Conservation (phyloP, 2,329 filamentous ascomycete genomes). For the Raffaelea ambrosiae region DNA sequence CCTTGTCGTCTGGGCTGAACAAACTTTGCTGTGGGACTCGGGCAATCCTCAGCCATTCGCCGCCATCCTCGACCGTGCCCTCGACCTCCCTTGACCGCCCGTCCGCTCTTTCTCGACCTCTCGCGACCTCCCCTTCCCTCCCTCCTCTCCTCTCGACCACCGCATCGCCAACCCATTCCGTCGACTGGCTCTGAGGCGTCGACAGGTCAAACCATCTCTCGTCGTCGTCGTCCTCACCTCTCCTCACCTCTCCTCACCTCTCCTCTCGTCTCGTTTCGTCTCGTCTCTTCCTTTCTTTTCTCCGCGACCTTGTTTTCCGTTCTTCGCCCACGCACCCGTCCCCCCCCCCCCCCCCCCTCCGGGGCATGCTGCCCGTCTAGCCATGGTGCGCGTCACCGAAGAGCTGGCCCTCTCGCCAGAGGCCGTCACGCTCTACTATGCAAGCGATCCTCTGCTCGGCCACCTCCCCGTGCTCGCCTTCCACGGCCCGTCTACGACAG, state of each 20-base stretch:
- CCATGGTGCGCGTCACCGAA: constrained; percentile 80
- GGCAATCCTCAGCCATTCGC: no score
- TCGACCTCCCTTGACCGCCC: no score
- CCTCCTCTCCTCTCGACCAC: not conserved
- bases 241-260: no score
- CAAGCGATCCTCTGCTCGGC: constrained; percentile 74
- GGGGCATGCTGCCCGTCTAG: constrained; percentile 31
- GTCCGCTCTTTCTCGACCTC: not conserved
- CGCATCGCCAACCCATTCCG: not conserved
- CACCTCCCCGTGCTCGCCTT: constrained; percentile 81
- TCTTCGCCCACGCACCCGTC: not conserved
- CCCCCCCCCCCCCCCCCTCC: constrained; percentile 12
- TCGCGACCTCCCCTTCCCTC: not conserved
- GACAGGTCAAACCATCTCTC: no score
- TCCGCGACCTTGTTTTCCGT: no score
- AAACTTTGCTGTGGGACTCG: not conserved
- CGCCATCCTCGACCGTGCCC: no score
- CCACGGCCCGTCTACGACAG: constrained; percentile 82
- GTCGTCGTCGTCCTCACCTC: no score
- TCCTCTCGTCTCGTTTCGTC: no score
- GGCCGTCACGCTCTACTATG: constrained; percentile 79
- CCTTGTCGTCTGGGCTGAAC: not conserved
- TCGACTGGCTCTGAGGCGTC: not conserved
- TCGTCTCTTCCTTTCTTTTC: no score
- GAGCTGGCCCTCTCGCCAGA: constrained; percentile 74